Evolutionary conservation across 805 yeast species (phyloP).

Genomic region (Metschnikowia drakensbergensis): DNA sequence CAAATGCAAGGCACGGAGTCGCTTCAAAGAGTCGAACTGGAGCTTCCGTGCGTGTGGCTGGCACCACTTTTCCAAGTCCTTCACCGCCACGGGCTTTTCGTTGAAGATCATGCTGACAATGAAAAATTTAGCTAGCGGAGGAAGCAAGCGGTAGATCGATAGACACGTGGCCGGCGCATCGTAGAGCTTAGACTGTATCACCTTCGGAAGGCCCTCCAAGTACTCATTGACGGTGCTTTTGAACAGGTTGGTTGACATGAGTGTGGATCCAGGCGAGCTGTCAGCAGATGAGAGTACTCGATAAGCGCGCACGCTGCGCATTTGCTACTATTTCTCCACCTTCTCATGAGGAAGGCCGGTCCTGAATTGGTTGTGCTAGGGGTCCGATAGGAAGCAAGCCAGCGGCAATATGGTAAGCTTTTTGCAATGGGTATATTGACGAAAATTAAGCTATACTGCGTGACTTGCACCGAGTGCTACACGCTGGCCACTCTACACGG

Average conservation of each 20-base stretch:
- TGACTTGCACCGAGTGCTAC: too few relatives aligned
- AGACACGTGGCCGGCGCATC: constrained; percentile 87
- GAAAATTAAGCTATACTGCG: too few relatives aligned
- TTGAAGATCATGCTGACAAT: constrained; percentile 83
- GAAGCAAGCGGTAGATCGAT: constrained; percentile 85
- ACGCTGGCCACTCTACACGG: too few relatives aligned
- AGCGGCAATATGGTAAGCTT: too few relatives aligned
- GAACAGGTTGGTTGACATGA: constrained; percentile 30
- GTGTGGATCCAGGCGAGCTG: not conserved
- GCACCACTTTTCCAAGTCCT: constrained; percentile 74
- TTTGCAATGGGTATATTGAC: too few relatives aligned
- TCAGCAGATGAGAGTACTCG: not conserved
- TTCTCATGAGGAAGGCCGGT: too few relatives aligned
- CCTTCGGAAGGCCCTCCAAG: constrained; percentile 82
- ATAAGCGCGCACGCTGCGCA: not conserved
- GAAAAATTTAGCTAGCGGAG: constrained; percentile 84
- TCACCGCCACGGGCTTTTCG: constrained; percentile 64
- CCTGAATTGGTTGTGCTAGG: too few relatives aligned
- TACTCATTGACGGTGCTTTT: constrained; percentile 81
- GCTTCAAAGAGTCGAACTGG: constrained; percentile 74
- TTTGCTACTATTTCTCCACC: not conserved
- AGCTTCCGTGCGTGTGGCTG: constrained; percentile 53
- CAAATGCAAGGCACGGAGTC: constrained; percentile 72
- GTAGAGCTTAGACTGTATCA: constrained; percentile 78
- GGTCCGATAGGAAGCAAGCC: too few relatives aligned